Evolutionary conservation across 768 basidiomycete species (phyloP).

Genomic region (Mycena vulgaris): DNA sequence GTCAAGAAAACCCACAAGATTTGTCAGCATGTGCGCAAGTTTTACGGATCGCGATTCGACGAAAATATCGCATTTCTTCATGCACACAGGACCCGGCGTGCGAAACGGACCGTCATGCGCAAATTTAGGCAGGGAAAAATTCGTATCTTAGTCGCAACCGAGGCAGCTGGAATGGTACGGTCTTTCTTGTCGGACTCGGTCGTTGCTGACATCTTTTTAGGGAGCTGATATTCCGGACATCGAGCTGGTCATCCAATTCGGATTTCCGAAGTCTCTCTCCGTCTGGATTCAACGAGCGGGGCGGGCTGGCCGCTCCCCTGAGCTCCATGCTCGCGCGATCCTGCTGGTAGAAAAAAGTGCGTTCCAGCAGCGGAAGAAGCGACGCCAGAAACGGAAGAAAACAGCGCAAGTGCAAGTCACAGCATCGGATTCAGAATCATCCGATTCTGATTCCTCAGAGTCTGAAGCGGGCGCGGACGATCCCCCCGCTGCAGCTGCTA

Average conservation of each 20-base stretch:
- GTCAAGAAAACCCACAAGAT: background rate
- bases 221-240: conserved; percentile 56
- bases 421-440: background rate
- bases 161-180: conserved; percentile 44
- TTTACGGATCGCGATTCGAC: background rate
- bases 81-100: conserved; percentile 36
- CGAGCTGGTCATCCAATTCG: conserved; percentile 53
- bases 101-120: conserved; percentile 43
- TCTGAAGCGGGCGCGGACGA: background rate
- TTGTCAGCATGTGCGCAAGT: background rate
- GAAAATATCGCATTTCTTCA: conserved; percentile 41
- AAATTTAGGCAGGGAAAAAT: conserved; percentile 42
- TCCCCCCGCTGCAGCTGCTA: conserved; percentile 10
- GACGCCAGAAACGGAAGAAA: conserved; percentile 4
- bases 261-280: conserved; percentile 47
- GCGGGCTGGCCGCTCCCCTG: conserved; percentile 43
- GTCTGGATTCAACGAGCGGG: conserved; percentile 53
- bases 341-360: conserved; percentile 48
- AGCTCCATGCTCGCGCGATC: conserved; percentile 45
- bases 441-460: background rate
- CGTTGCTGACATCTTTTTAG: conserved; percentile 31
- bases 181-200: background rate
- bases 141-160: conserved; percentile 40
- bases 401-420: background rate
- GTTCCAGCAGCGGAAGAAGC: conserved; percentile 44